Evolutionary conservation across 2,329 filamentous ascomycete species (phyloP).

Genomic region (Apiospora malaysiana): DNA sequence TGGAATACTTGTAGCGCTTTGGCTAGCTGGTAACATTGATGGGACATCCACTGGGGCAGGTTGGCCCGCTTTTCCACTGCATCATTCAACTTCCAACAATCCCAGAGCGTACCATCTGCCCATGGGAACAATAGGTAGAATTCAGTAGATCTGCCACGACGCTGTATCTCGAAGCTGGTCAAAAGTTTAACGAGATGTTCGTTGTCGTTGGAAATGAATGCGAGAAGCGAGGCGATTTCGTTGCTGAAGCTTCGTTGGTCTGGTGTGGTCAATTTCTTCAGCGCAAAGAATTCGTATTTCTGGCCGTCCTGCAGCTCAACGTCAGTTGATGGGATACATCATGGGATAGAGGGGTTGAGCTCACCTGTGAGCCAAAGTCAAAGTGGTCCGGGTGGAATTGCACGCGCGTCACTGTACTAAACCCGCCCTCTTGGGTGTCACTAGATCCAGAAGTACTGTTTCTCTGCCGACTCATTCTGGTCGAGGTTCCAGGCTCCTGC

Average conservation of each 20-base stretch:
- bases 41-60: slow-evolving; percentile 11
- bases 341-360: no score
- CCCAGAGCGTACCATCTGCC: slow-evolving; percentile 27
- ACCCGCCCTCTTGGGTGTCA: not conserved
- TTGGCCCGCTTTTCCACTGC: slow-evolving; percentile 26
- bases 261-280: not conserved
- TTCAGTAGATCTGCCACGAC: not conserved
- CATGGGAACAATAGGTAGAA: slow-evolving; percentile 32
- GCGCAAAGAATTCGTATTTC: not conserved
- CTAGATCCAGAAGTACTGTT: not conserved
- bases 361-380: not conserved
- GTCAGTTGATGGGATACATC: not conserved
- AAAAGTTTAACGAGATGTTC: not conserved
- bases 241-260: not conserved
- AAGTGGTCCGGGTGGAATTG: not conserved
- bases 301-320: not conserved
- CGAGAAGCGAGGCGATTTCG: not conserved
- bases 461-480: not conserved
- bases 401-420: not conserved
- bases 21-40: not conserved
- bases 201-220: not conserved
- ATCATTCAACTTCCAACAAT: slow-evolving; percentile 27
- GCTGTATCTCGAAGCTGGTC: not conserved
- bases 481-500: not conserved
- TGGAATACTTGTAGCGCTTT: not conserved